Evolutionary conservation across 192 early-diverging fungal genomes (phyloP), one percentile per base, ranked within the genome.

Genomic region (Cladochytrium replicatum): DNA sequence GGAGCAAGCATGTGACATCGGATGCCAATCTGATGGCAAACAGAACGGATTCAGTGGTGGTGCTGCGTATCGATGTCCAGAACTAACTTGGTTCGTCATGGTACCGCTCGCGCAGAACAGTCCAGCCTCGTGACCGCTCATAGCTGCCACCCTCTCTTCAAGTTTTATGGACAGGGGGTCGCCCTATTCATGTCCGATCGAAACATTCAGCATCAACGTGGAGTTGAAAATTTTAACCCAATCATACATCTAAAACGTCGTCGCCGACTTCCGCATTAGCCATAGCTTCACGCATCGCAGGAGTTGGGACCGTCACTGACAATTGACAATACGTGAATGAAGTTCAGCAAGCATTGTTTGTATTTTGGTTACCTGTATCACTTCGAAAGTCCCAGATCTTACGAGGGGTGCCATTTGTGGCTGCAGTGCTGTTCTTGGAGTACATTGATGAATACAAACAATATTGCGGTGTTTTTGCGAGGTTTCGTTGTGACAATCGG

Each of bases 71-170:
- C n/a, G n/a, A n/a, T n/a, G n/a, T n/a, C 34, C 15, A n/a, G n/a
- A n/a, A 8, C 31, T n/a, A 26, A 55, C 63, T 46, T 72, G 58
- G 44, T 78, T 72, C 7, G 67, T 46, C 85, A 92, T 83, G 0
- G 89, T 93, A 4, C 84, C 88, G 2, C 80, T 78, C 0, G 80
- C 65, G 32, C 82, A 81, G 56, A 93, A 93, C 6, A 93, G 61
- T 5, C 81, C 87, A 2, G 82, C 78, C 54, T 89, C 79, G 34
- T 93, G 77, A 21, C 83, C 82, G 25, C 82, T 74, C 13, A 92
- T 58, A n/a, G 66, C 50, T 2, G 86, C 82, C 0, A 88, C 72
- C 26, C 68, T 69, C 0, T 50, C 34, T 50, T 97, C 83, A 0
- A 97, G 74, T 22, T 68, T 68, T 13, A 75, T 71, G 19, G 87